Conservation (phyloP, 2,329 filamentous ascomycete genomes). For the Pezicula carpinea region DNA sequence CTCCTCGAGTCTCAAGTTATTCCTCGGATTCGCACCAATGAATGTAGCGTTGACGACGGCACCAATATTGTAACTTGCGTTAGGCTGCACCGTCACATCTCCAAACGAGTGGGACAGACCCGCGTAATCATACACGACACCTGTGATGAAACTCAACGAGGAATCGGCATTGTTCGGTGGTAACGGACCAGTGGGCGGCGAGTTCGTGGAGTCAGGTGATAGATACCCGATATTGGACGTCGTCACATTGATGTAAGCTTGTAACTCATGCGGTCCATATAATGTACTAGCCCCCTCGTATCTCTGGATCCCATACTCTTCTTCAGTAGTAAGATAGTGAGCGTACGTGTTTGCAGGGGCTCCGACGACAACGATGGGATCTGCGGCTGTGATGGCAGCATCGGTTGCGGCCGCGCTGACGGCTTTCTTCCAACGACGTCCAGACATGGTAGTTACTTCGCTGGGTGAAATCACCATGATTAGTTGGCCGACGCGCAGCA, state of each 20-base stretch:
- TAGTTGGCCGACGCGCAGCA: slow-evolving; percentile 77
- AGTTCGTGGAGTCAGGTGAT: slow-evolving; percentile 39
- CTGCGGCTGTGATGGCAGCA: slow-evolving; percentile 26
- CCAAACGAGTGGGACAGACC: slow-evolving; percentile 66
- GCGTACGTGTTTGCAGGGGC: slow-evolving; percentile 88
- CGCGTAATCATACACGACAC: slow-evolving; percentile 70
- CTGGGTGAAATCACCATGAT: slow-evolving; percentile 79
- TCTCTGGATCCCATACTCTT: slow-evolving; percentile 78
- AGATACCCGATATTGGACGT: slow-evolving; percentile 66
- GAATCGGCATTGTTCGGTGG: slow-evolving; percentile 74
- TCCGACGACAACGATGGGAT: slow-evolving; percentile 74
- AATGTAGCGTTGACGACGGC: slow-evolving; percentile 64
- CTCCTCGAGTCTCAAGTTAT: slow-evolving; percentile 72
- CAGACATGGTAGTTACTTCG: slow-evolving; percentile 89
- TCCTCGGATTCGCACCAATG: slow-evolving; percentile 82
- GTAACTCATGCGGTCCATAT: slow-evolving; percentile 74
- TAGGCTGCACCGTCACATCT: slow-evolving; percentile 51
- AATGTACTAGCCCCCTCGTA: slow-evolving; percentile 92
- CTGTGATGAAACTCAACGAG: slow-evolving; percentile 73
- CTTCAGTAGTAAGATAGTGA: slow-evolving; percentile 68
- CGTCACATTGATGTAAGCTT: slow-evolving; percentile 82
- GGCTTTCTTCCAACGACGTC: slow-evolving; percentile 75
- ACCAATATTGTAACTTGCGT: slow-evolving; percentile 52
- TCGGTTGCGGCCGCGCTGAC: slow-evolving; percentile 37
- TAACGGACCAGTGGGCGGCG: slow-evolving; percentile 48